Evolutionary conservation across 2,329 filamentous ascomycete genomes (phyloP), one percentile per base, ranked within the genome.

Genomic region (Hypoxylon sp.): DNA sequence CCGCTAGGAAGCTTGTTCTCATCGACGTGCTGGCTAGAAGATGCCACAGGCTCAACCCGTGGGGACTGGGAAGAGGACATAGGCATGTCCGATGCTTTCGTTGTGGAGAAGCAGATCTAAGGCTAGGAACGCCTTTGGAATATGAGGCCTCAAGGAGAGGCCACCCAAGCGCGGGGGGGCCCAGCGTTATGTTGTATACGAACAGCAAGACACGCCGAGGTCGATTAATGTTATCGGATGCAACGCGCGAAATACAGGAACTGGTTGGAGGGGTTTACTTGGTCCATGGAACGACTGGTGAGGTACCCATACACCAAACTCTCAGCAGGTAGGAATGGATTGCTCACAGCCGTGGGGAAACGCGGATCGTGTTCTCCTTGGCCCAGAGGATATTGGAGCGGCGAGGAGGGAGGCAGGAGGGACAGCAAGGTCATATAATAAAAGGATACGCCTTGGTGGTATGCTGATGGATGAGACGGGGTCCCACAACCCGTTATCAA

Each of bases 1-100:
- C 87, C 87, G 71, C 84, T 82, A 13, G 87, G 87, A 21, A 89
- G 81, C 54, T 81, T 81, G 39, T 81, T 69, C 59, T 86, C 85
- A 62, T 86, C 84, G 58, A 72, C 32, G 31, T 69, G 70, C 44
- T 59, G 62, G 19, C 48, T 68, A 46, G 68, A 50, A 32, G 39
- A 44, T 44, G 59, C 58, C 8, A 67, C 50, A 39, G 74, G 72
- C 60, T 70, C 69, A 50, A 71, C 75, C 67, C 61, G 70, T 24
- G 76, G 74, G 35, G 78, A 76, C 42, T 71, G 72, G 37, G 78
- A 74, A 47, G 75, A 72, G 39, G 57, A 65, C 57, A 69, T 65
- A 62, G 76, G 76, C 78, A 77, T 76, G 32, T 61, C 72, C 60
- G 51, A 52, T 58, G 39, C 67, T 51, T 67, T 56, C 31, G 61